Percentiles rank a stretch among this genome's conserved stretches.
These are phyloP conservation scores for Circinella minor DNA, from an alignment of 371 early-diverging fungal species.

Conservation along the genomic window DNA sequence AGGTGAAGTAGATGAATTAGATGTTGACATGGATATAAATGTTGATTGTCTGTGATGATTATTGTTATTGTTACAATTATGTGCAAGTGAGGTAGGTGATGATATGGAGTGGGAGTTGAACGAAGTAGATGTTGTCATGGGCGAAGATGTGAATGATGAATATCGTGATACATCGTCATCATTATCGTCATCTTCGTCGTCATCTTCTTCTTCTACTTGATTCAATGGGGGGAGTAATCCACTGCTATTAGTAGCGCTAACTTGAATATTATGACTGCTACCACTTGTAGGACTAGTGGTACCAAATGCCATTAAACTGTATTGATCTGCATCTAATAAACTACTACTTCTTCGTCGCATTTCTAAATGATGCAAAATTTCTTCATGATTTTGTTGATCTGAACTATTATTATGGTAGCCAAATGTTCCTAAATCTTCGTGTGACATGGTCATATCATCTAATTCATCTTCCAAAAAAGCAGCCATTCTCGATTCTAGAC, in stretches of 20 bases:
- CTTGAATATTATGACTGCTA: not conserved
- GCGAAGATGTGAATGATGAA: constrained; percentile 18
- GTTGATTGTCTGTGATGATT: not conserved
- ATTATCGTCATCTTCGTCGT: constrained; percentile 12
- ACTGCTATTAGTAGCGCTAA: not conserved
- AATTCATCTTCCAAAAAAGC: constrained; percentile 22
- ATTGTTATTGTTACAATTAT: not conserved
- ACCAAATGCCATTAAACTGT: constrained; percentile 9
- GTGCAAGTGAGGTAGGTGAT: not conserved
- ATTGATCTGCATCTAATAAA: constrained; percentile 9
- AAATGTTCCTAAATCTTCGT: constrained; percentile 12
- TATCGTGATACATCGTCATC: constrained; percentile 23
- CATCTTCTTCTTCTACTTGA: constrained; percentile 19
- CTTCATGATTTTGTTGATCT: not conserved
- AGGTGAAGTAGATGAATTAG: not conserved
- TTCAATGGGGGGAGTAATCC: constrained; percentile 10
- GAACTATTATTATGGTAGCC: constrained; percentile 2
- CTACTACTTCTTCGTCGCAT: constrained; percentile 17
- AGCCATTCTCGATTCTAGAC: constrained; percentile 20
- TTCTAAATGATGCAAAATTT: constrained; percentile 3
- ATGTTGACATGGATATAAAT: not conserved
- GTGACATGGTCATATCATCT: constrained; percentile 16
- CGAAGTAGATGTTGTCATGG: constrained; percentile 8
- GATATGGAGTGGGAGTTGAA: not conserved
- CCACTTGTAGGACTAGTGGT: not conserved